Evolutionary conservation across 805 yeast species (phyloP).

Genomic region (Candida succiphila): DNA sequence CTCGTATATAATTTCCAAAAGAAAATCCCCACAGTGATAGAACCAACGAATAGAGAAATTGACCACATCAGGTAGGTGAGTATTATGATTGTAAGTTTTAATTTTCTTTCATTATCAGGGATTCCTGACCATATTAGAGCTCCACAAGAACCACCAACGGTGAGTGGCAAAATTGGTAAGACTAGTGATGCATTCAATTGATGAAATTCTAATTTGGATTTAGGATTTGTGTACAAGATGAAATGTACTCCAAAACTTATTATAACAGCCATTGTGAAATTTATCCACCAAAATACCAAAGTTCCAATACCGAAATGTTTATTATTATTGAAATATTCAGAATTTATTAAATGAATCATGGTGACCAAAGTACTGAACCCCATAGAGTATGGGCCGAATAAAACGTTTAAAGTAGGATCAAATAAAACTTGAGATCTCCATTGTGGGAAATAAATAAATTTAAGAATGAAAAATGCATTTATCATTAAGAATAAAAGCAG

Average conservation of each 20-base stretch:
- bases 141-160: slow-evolving; percentile 64
- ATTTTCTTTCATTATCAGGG: slow-evolving; percentile 23
- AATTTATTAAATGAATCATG: slow-evolving; percentile 35
- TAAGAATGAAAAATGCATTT: slow-evolving; percentile 26
- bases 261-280: slow-evolving; percentile 39
- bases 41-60: slow-evolving; percentile 56
- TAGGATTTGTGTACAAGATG: slow-evolving; percentile 27
- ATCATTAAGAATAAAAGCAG: slow-evolving; percentile 33
- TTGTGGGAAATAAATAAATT: slow-evolving; percentile 18
- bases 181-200: slow-evolving; percentile 45
- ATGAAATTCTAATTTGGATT: slow-evolving; percentile 17
- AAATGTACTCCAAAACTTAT: slow-evolving; percentile 52
- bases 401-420: slow-evolving; percentile 41
- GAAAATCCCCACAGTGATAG: slow-evolving; percentile 43
- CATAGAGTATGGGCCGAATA: slow-evolving; percentile 77
- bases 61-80: slow-evolving; percentile 55
- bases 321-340: slow-evolving; percentile 12
- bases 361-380: slow-evolving; percentile 59
- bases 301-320: slow-evolving; percentile 26
- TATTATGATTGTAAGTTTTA: slow-evolving; percentile 42
- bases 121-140: slow-evolving; percentile 36
- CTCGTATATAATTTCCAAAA: slow-evolving; percentile 48
- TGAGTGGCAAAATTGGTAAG: slow-evolving; percentile 69
- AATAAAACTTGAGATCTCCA: slow-evolving; percentile 19
- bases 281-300: slow-evolving; percentile 60